phyloP scores from a whole-genome alignment of 306 rosid genomes.

The Oemleria cerasiformis region DNA sequence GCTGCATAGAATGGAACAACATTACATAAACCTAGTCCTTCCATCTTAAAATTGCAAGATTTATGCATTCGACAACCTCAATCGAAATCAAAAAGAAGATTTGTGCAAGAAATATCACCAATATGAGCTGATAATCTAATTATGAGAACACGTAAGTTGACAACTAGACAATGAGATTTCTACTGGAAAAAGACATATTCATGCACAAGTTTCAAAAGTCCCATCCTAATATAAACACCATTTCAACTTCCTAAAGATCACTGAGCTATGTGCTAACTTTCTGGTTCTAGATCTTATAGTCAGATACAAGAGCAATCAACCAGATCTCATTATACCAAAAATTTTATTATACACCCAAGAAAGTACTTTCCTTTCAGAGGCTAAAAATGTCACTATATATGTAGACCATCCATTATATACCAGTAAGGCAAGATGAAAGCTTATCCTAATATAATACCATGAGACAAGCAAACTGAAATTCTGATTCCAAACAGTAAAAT shows the following conservation, averaged over 20 bases:
- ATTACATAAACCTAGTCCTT: background rate
- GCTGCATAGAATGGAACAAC: background rate
- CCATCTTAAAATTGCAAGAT: background rate
- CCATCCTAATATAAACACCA: background rate
- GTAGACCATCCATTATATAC: too few relatives aligned
- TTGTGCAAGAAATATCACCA: background rate
- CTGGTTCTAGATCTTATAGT: background rate
- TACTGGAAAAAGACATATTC: background rate
- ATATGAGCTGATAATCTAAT: background rate
- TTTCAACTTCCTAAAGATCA: background rate
- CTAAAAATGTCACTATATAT: too few relatives aligned
- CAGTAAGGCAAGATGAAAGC: background rate
- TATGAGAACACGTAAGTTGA: background rate
- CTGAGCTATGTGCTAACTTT: background rate
- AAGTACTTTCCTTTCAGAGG: too few relatives aligned
- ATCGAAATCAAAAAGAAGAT: background rate
- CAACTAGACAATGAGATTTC: too few relatives aligned
- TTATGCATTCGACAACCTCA: background rate
- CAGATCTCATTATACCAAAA: too few relatives aligned
- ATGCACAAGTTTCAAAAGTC: background rate
- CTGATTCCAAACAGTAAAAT: background rate
- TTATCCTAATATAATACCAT: background rate
- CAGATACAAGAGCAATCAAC: background rate
- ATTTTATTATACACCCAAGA: too few relatives aligned
- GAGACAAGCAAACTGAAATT: background rate